Conservation (phyloP, 2,329 filamentous ascomycete species). For the Colletotrichum musae region DNA sequence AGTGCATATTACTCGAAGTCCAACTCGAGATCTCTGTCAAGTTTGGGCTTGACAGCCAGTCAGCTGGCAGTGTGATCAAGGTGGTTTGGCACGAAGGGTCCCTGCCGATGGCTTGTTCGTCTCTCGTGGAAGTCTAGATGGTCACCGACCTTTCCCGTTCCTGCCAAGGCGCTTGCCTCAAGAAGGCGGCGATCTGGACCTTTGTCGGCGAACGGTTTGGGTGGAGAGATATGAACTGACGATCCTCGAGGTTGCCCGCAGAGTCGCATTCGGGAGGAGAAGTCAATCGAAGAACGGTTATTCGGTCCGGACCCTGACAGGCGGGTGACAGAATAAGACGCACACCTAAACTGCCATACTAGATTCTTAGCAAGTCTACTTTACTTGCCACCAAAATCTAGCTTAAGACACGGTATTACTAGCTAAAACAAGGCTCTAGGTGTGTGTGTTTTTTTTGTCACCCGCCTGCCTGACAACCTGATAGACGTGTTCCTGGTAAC, state of each 20-base stretch:
- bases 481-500: background rate
- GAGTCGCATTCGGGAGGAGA: conserved; percentile 14
- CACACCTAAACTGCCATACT: no score
- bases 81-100: background rate
- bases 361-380: no score
- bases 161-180: conserved; percentile 29
- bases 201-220: conserved; percentile 11
- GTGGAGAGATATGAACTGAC: background rate
- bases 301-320: conserved; percentile 1
- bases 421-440: no score
- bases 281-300: background rate
- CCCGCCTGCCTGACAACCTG: no score
- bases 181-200: conserved; percentile 25
- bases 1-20: background rate
- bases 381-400: no score
- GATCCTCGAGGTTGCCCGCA: background rate
- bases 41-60: background rate
- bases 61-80: background rate
- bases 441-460: no score
- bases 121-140: background rate
- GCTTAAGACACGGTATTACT: no score
- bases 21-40: background rate
- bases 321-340: no score
- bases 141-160: background rate
- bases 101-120: background rate